These are phyloP conservation scores for Zostera marina DNA, from an alignment of 116 monocot genomes.

Conservation along the genomic window DNA sequence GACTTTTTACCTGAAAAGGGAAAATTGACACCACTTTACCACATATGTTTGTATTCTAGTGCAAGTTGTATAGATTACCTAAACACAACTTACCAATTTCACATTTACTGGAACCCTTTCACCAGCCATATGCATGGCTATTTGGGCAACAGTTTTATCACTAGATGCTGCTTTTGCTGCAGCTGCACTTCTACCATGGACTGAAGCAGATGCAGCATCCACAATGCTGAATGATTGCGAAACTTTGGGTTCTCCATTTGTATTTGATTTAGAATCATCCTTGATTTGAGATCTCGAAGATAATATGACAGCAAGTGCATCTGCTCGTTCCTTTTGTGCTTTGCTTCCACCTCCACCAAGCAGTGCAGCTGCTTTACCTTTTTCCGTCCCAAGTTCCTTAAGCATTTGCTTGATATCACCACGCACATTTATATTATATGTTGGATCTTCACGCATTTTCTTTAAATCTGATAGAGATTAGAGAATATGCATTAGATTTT, in stretches of 20 bases:
- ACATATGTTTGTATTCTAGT: background rate
- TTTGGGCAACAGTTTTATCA: constrained; percentile 77
- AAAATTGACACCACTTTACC: background rate
- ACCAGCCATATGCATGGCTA: constrained; percentile 91
- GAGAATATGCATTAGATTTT: background rate
- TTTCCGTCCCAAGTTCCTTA: constrained; percentile 78
- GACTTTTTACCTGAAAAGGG: constrained; percentile 71
- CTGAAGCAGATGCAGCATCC: constrained; percentile 95
- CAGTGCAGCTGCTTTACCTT: constrained; percentile 58
- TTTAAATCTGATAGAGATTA: constrained; percentile 25
- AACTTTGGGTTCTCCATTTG: constrained; percentile 33
- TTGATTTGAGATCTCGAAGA: constrained; percentile 49
- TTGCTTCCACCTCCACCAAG: constrained; percentile 94
- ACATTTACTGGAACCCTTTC: constrained; percentile 79
- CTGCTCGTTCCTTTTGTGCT: constrained; percentile 90
- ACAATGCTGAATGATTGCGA: constrained; percentile 68
- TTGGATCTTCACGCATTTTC: constrained; percentile 81
- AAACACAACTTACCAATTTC: constrained; percentile 40
- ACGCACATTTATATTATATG: constrained; percentile 84
- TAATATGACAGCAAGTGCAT: constrained; percentile 69
- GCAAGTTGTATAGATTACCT: background rate
- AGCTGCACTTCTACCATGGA: constrained; percentile 86
- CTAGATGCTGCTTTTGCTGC: constrained; percentile 73
- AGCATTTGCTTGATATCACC: constrained; percentile 98
- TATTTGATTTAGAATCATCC: constrained; percentile 37